Base-by-base conservation (phyloP, 2,329 filamentous ascomycete genomes). In the Trichoderma simmonsii region DNA sequence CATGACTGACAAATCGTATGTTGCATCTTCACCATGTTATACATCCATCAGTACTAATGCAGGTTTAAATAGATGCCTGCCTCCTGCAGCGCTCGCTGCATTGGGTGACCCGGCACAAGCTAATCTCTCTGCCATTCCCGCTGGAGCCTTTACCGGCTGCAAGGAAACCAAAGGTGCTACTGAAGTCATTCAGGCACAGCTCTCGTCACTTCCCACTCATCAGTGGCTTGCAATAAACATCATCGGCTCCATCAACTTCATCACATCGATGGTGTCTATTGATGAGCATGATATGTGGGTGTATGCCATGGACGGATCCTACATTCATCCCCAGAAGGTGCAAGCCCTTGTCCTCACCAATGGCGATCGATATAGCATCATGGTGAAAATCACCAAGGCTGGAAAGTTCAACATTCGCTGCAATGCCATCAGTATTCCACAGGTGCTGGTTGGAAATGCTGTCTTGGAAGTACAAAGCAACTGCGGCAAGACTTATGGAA, bases 351-450 rank as follows among this genome's bases (percentile, higher is more conserved):
- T 77, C 0, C 75, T 89, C 5, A 80, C 81, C 73, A 88, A 86
- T 72, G 88, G 87, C 14, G 86, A 80, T 21, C 83, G 87, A 6
- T 88, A 85, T 75, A 87, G 86, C 0, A 80, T 89, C 1, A 76
- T 89, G 62, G 75, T 88, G 73, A 78, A 83, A 72, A 79, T 88
- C 5, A 78, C 84, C 56, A 82, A 84, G 54, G 76, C 82, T 0
- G 86, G 85, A 1, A 80, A 86, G 71, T 91, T 88, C 77, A 85
- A 84, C 7, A 85, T 90, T 36, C 87, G 89, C 3, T 81, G 87
- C 54, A 84, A 86, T 30, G 84, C 86, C 18, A 79, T 81, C 15
- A 82, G 81, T 34, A 78, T 83, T 3, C 84, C 86, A 12, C 90
- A 91, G 76, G 83, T 90, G 69, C 82, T 91, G 34, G 82, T 83